Conservation (phyloP, 148 eudicot genomes). For the Pouteria glomerata region DNA sequence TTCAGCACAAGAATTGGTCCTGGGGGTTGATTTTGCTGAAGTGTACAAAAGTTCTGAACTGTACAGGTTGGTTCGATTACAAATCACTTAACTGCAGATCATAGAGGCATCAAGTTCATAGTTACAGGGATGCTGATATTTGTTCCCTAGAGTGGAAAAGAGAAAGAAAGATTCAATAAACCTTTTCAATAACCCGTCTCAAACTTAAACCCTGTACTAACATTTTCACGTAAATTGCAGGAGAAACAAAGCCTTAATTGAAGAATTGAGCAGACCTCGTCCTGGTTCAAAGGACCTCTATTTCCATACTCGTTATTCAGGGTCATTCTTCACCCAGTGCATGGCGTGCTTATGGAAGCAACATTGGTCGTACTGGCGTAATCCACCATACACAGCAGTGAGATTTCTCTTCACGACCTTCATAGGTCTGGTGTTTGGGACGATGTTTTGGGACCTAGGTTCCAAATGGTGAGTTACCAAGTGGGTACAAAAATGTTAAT, state of each 20-base stretch:
- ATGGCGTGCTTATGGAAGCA: conserved; percentile 74
- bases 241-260: conserved; percentile 62
- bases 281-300: conserved; percentile 52
- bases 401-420: conserved; percentile 42
- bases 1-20: conserved; percentile 45
- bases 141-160: neutral
- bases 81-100: neutral
- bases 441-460: conserved; percentile 70
- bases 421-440: conserved; percentile 47
- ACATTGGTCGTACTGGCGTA: conserved; percentile 68
- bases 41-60: conserved; percentile 52
- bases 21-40: conserved; percentile 61
- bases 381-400: conserved; percentile 59
- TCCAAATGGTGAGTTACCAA: conserved; percentile 35
- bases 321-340: conserved; percentile 40
- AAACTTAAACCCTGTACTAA: neutral
- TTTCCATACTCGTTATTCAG: conserved; percentile 44
- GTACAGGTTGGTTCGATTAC: conserved; percentile 32
- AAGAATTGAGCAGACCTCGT: conserved; percentile 44
- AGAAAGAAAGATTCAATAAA: neutral
- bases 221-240: conserved; percentile 19
- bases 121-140: neutral
- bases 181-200: neutral
- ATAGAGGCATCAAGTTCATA: neutral
- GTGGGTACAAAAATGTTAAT: neutral